These are phyloP conservation scores for Wickerhamomyces alni DNA, from an alignment of 805 yeast species.

Conservation along the genomic window DNA sequence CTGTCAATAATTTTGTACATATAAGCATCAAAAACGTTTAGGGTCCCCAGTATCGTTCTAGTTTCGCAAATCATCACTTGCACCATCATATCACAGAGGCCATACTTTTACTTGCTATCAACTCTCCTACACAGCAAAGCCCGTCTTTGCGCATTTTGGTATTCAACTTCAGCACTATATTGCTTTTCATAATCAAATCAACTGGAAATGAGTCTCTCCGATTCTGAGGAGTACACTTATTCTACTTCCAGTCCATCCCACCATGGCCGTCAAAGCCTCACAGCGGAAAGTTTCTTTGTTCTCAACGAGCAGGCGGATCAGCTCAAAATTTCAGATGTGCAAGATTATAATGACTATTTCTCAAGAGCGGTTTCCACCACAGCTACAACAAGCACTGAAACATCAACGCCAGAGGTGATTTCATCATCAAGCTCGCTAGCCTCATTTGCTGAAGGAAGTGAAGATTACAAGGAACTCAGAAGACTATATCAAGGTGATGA, in stretches of 20 bases:
- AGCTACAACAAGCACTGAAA: not conserved
- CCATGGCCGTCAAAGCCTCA: not conserved
- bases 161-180: too few relatives aligned
- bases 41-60: too few relatives aligned
- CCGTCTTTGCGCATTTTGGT: too few relatives aligned
- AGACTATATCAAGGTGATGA: not conserved
- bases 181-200: too few relatives aligned
- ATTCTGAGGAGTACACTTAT: not conserved
- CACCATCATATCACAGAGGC: too few relatives aligned
- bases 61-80: too few relatives aligned
- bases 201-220: constrained; percentile 1
- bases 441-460: constrained; percentile 18
- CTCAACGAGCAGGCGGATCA: constrained; percentile 2
- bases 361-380: not conserved
- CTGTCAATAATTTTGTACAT: too few relatives aligned
- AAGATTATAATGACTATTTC: not conserved
- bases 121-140: not conserved
- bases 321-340: not conserved
- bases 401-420: constrained; percentile 4
- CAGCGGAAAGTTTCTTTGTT: constrained; percentile 6
- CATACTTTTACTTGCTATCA: not conserved
- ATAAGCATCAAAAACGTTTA: too few relatives aligned
- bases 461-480: constrained; percentile 9
- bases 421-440: constrained; percentile 15
- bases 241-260: too few relatives aligned